Evolutionary conservation across 805 yeast genomes (phyloP).

Genomic region (Candida endomychidarum): DNA sequence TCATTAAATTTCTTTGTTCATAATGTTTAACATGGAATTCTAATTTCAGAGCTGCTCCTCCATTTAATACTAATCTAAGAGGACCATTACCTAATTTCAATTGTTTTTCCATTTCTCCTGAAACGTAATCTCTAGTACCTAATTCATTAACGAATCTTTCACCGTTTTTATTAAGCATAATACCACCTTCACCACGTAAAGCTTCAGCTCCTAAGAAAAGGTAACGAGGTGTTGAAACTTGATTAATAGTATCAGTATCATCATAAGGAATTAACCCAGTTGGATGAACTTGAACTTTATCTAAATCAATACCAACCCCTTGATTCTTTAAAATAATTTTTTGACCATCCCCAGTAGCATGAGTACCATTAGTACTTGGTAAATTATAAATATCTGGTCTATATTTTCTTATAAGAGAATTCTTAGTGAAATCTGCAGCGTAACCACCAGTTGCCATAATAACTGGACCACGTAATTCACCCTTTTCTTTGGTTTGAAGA

Average conservation of each 20-base stretch:
- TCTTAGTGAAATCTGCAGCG: constrained; percentile 60
- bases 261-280: constrained; percentile 57
- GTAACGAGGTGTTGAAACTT: constrained; percentile 45
- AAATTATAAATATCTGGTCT: constrained; percentile 57
- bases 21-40: constrained; percentile 57
- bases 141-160: constrained; percentile 61
- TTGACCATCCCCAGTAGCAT: constrained; percentile 66
- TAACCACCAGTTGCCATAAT: constrained; percentile 66
- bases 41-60: constrained; percentile 44
- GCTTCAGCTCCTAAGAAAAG: constrained; percentile 66
- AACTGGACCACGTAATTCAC: constrained; percentile 52
- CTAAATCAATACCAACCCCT: constrained; percentile 60
- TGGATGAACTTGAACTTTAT: constrained; percentile 67
- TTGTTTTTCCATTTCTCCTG: constrained; percentile 54
- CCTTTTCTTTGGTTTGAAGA: constrained; percentile 29
- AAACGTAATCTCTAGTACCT: constrained; percentile 59
- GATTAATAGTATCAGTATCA: constrained; percentile 44
- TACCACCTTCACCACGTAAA: constrained; percentile 65
- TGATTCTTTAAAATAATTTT: constrained; percentile 51
- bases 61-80: constrained; percentile 50
- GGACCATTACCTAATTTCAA: constrained; percentile 42
- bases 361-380: constrained; percentile 61
- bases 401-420: constrained; percentile 52
- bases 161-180: constrained; percentile 51
- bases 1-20: constrained; percentile 55